Percentiles rank a stretch among this genome's conserved stretches.
phyloP scores from a whole-genome alignment of 805 yeast species.

The Suhomyces kilbournensis region DNA sequence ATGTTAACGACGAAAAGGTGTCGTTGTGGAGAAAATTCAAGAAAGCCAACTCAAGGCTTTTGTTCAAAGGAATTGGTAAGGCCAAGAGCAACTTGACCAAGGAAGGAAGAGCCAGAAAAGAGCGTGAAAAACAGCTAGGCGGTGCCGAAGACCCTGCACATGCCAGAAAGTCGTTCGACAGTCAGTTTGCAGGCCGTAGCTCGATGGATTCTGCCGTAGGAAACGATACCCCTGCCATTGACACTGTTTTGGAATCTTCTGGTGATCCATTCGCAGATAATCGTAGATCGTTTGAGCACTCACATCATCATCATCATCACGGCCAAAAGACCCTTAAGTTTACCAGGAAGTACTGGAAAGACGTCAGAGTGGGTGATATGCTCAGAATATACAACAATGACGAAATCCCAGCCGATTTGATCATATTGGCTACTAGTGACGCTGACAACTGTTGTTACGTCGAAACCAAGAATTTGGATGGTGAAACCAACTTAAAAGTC shows the following conservation, averaged over 20 bases:
- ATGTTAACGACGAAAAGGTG: constrained; percentile 61
- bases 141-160: constrained; percentile 5
- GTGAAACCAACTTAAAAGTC: constrained; percentile 76
- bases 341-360: constrained; percentile 56
- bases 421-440: constrained; percentile 65
- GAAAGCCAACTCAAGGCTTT: constrained; percentile 41
- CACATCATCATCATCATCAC: constrained; percentile 13
- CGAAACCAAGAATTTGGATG: constrained; percentile 70
- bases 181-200: constrained; percentile 13
- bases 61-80: constrained; percentile 25
- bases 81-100: constrained; percentile 31
- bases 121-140: constrained; percentile 5
- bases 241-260: not conserved
- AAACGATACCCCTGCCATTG: constrained; percentile 3
- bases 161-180: constrained; percentile 25
- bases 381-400: constrained; percentile 66
- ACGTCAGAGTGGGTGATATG: constrained; percentile 71
- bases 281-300: constrained; percentile 17
- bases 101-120: constrained; percentile 32
- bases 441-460: constrained; percentile 66
- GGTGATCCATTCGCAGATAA: constrained; percentile 4
- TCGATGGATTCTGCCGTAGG: constrained; percentile 3
- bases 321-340: constrained; percentile 26
- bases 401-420: constrained; percentile 74
- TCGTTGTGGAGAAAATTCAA: constrained; percentile 70